Base-by-base conservation (phyloP, 2,329 filamentous ascomycete species). In the Hortaea sp. region DNA sequence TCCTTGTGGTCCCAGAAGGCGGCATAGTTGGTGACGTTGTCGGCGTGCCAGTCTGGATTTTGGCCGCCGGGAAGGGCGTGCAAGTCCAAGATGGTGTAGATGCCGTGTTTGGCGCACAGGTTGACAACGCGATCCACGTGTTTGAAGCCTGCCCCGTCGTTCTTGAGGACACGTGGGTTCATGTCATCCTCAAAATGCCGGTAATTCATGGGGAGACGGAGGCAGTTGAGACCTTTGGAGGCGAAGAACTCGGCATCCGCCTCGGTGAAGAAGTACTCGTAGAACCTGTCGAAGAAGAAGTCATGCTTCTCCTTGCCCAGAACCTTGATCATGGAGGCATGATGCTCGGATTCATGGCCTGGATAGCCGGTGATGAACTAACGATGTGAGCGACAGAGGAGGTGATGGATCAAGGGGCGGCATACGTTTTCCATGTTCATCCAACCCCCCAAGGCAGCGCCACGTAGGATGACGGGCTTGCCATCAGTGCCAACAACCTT, bases 161-260 rank as follows among this genome's bases (percentile, higher is more conserved):
- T 55, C 52, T 74, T 75, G 7, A 75, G 57, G 0, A 72, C 68
- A 5, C 66, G 57, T 0, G 74, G 74, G 48, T 75, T 70, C 62
- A 71, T 66, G 43, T 58, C 56, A 49, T 77, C 72, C 48, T 75
- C 71, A 32, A 77, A 76, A 53, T 77, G 73, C 0, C 72, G 71
- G 54, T 80, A 79, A 56, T 81, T 81, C 62, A 82, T 79, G 0
- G 78, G 77, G 2, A 82, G 62, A 0, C 78, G 70, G 2, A 81
- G 65, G 56, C 75, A 81, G 57, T 80, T 81, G 13, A 81, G 61
- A 0, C 74, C 75, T 2, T 77, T 56, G 0, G 66, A 73, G 1
- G 75, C 71, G 52, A 78, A 77, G 61, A 78, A 80, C 30, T 72
- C 69, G 13, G 78, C 77, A 49, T 82, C 78, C 0, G 67, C 65